These are phyloP conservation scores for Pichia exigua DNA, from an alignment of 805 yeast species.

Conservation along the genomic window DNA sequence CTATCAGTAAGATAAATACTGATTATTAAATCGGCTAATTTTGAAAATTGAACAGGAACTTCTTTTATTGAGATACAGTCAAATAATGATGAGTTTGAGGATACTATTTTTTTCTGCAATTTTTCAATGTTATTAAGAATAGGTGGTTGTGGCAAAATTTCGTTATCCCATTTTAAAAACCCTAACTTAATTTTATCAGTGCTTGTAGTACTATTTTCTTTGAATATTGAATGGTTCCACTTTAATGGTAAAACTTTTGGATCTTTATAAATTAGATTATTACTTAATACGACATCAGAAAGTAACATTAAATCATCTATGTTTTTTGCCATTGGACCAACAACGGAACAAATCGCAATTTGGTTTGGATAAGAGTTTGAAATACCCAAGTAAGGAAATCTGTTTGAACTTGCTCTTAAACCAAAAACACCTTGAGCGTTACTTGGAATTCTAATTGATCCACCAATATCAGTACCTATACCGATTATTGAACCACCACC, in stretches of 20 bases:
- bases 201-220: constrained; percentile 1
- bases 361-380: constrained; percentile 30
- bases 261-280: constrained; percentile 41
- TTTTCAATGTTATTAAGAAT: constrained; percentile 37
- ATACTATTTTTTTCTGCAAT: constrained; percentile 17
- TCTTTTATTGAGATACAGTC: constrained; percentile 11
- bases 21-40: constrained; percentile 21
- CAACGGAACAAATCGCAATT: constrained; percentile 27
- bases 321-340: constrained; percentile 29
- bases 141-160: constrained; percentile 49
- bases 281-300: constrained; percentile 31
- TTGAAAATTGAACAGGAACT: constrained; percentile 21
- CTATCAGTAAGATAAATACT: constrained; percentile 20
- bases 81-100: constrained; percentile 20
- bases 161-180: constrained; percentile 36
- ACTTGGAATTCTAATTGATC: constrained; percentile 30
- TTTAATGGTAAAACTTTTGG: constrained; percentile 44
- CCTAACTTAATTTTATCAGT: constrained; percentile 37
- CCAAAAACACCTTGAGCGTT: constrained; percentile 29
- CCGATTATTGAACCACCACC: constrained; percentile 29
- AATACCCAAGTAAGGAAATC: constrained; percentile 28
- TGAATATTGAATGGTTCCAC: constrained; percentile 30
- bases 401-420: constrained; percentile 27
- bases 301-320: constrained; percentile 30
- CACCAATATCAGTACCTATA: constrained; percentile 35